phyloP scores from a whole-genome alignment of 2,329 filamentous ascomycete genomes.

The Drechslerella stenobrocha region DNA sequence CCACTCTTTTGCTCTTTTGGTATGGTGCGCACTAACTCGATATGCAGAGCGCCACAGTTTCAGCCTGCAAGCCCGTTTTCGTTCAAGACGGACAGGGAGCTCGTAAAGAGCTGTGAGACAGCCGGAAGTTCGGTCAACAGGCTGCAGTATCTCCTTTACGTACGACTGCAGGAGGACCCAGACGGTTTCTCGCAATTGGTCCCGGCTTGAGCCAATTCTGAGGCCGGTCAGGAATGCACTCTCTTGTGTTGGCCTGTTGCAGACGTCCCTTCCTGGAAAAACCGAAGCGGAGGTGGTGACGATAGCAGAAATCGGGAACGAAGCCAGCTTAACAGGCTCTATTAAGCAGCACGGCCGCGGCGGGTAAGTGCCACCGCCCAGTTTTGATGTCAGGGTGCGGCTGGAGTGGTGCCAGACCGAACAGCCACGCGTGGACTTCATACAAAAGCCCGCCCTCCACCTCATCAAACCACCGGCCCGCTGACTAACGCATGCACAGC shows the following conservation, averaged over 20 bases:
- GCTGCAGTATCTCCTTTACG: slow-evolving; percentile 6
- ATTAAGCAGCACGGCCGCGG: background rate
- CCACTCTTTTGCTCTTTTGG: slow-evolving; percentile 24
- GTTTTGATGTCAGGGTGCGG: slow-evolving; percentile 12
- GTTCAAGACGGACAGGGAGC: slow-evolving; percentile 33
- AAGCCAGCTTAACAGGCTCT: background rate
- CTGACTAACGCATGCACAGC: slow-evolving; percentile 33
- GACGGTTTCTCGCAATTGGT: background rate
- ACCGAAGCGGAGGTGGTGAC: background rate
- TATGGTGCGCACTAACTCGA: slow-evolving; percentile 27
- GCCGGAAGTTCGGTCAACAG: slow-evolving; percentile 11
- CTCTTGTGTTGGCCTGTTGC: slow-evolving; percentile 37
- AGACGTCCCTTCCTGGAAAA: slow-evolving; percentile 5
- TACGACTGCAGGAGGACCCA: background rate
- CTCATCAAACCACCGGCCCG: slow-evolving; percentile 14
- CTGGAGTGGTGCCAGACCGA: slow-evolving; percentile 19
- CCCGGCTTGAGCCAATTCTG: background rate
- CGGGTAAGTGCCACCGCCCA: slow-evolving; percentile 1
- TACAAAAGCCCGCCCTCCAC: slow-evolving; percentile 14
- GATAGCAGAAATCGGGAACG: background rate
- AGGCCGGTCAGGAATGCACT: background rate
- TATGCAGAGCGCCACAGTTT: slow-evolving; percentile 48
- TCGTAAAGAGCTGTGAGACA: slow-evolving; percentile 3
- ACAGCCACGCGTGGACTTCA: too few species aligned
- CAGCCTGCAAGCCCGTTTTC: slow-evolving; percentile 45